Conservation (phyloP, 1,284 basidiomycete species). For the Ustilago sp. region DNA sequence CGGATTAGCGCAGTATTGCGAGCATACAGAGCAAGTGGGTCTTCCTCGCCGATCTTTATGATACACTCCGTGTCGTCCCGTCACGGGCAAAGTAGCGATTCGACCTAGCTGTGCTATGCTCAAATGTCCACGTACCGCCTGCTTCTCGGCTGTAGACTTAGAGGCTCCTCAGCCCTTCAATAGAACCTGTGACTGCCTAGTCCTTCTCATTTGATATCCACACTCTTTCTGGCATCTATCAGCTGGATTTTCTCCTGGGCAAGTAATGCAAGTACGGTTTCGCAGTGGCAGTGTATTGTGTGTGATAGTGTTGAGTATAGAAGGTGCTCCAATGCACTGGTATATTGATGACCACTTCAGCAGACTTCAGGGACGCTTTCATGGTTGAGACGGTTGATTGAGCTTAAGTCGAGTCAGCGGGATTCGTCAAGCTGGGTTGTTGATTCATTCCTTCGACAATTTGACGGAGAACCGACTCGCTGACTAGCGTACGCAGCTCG, state of each 20-base stretch:
- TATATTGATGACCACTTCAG: conserved; percentile 1
- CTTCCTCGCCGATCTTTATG: neutral
- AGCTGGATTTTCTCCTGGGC: neutral
- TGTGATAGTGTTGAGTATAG: neutral
- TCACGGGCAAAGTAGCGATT: neutral
- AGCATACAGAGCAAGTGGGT: neutral
- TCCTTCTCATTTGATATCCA: neutral
- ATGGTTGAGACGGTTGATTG: neutral
- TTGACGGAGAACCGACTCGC: conserved; percentile 56
- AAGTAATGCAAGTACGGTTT: neutral
- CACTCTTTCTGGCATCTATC: neutral
- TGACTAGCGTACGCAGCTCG: conserved; percentile 52
- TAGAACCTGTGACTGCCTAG: neutral
- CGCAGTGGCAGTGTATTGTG: neutral
- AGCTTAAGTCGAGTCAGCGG: conserved; percentile 7
- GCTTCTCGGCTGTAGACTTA: neutral
- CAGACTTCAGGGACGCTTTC: neutral
- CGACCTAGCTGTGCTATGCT: neutral
- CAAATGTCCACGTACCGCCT: neutral
- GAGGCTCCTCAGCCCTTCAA: neutral
- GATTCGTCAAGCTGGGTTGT: neutral
- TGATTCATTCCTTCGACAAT: conserved; percentile 54
- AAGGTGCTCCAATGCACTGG: neutral
- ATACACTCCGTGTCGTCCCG: neutral
- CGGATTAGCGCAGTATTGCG: neutral